Evolutionary conservation across 164 flowering plant species (phyloP).

Genomic region (Berberis vulgaris): DNA sequence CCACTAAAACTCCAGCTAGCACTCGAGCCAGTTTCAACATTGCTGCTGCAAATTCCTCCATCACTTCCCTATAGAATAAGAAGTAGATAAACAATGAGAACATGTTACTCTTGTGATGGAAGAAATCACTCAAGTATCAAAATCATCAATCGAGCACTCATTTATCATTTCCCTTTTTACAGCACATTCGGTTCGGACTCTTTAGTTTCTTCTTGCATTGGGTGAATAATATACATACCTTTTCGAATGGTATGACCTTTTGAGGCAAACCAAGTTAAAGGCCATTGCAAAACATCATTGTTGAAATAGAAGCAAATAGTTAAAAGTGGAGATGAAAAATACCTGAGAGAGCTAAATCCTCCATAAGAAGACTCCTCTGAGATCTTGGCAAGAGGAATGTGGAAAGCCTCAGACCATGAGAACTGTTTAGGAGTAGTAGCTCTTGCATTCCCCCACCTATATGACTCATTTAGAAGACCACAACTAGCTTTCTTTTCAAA

Average conservation of each 20-base stretch:
- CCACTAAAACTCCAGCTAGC: slow-evolving; percentile 45
- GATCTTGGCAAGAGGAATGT: slow-evolving; percentile 47
- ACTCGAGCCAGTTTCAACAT: slow-evolving; percentile 48
- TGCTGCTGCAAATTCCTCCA: slow-evolving; percentile 40
- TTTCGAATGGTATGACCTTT: no score
- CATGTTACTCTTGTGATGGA: background rate
- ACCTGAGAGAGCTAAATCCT: slow-evolving; percentile 43
- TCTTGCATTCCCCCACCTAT: slow-evolving; percentile 62
- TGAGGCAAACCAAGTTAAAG: no score
- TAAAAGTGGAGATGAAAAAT: background rate
- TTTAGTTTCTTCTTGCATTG: no score
- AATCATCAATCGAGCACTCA: no score
- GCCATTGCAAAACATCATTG: no score
- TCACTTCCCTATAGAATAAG: slow-evolving; percentile 31
- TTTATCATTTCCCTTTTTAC: no score
- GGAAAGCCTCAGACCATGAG: slow-evolving; percentile 85
- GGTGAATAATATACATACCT: no score
- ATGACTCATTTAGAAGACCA: slow-evolving; percentile 43
- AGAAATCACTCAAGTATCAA: background rate
- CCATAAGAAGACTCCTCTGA: slow-evolving; percentile 39
- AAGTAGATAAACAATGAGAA: background rate
- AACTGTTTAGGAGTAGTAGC: slow-evolving; percentile 48
- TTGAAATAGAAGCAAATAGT: background rate
- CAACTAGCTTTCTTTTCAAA: slow-evolving; percentile 40
- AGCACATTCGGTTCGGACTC: no score